Evolutionary conservation across 768 basidiomycete species (phyloP).

Genomic region (Mrakia blollopis): DNA sequence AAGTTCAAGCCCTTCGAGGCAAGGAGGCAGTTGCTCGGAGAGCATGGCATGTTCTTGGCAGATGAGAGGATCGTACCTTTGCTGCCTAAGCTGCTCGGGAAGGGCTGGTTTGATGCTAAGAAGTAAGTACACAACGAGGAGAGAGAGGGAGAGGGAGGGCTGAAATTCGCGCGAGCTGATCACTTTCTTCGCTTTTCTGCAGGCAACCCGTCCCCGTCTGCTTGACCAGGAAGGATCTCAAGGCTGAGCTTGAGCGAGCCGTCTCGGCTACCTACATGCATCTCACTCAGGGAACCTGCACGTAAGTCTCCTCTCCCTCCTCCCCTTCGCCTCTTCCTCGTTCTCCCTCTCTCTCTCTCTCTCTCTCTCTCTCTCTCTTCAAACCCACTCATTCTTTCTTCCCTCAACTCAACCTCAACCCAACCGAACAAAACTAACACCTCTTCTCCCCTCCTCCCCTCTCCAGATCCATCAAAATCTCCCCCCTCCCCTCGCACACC

Average conservation of each 20-base stretch:
- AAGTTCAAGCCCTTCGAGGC: conserved; percentile 57
- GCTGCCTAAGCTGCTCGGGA: conserved; percentile 78
- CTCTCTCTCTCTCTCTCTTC: not conserved
- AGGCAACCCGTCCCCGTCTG: conserved; percentile 97
- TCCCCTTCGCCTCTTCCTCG: too few relatives aligned
- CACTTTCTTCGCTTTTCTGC: conserved; percentile 18
- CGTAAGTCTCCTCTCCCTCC: conserved; percentile 53
- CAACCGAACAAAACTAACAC: too few relatives aligned
- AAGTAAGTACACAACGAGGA: conserved; percentile 57
- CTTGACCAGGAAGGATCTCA: conserved; percentile 79
- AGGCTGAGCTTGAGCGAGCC: conserved; percentile 84
- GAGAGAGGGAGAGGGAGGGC: not conserved
- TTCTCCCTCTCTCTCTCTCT: not conserved
- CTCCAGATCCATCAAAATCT: conserved; percentile 75
- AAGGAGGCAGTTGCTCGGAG: conserved; percentile 70
- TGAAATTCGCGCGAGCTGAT: not conserved
- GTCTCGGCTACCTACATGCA: conserved; percentile 94
- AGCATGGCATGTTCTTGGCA: conserved; percentile 87
- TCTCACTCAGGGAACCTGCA: conserved; percentile 87
- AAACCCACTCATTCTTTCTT: not conserved
- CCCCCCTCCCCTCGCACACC: conserved; percentile 59
- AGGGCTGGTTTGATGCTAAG: conserved; percentile 88
- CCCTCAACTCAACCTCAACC: conserved; percentile 4
- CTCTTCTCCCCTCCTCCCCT: not conserved
- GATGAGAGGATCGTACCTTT: conserved; percentile 86